phyloP scores from a whole-genome alignment of 164 flowering plant genomes.

The Paratinospora sagittata region DNA sequence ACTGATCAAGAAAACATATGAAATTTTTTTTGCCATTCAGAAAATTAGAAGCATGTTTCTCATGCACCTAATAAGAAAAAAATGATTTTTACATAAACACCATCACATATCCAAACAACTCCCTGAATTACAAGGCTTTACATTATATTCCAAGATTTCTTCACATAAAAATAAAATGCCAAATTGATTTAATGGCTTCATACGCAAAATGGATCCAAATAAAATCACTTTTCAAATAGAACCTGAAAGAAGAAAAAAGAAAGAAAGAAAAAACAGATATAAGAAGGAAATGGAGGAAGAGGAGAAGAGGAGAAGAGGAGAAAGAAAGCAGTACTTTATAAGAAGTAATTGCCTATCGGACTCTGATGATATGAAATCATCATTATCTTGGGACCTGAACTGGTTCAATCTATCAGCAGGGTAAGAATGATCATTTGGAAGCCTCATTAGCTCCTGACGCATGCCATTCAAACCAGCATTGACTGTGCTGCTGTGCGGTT shows the following conservation, averaged over 20 bases:
- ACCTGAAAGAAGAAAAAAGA: not conserved
- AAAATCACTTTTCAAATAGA: not conserved
- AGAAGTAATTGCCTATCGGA: conserved; percentile 82
- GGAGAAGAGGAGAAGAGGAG: too few relatives aligned
- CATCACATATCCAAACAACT: not conserved
- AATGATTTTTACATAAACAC: not conserved
- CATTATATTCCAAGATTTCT: not conserved
- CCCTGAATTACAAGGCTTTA: not conserved
- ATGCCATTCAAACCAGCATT: conserved; percentile 37
- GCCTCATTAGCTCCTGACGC: conserved; percentile 71
- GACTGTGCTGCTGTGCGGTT: conserved; percentile 28
- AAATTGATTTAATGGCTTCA: not conserved
- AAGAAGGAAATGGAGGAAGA: not conserved
- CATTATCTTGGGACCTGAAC: conserved; percentile 41
- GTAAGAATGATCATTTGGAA: conserved; percentile 40
- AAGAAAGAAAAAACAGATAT: not conserved
- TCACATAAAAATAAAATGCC: not conserved
- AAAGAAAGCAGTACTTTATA: conserved; percentile 38
- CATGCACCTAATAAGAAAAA: not conserved
- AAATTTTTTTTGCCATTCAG: too few relatives aligned
- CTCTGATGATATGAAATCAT: conserved; percentile 77
- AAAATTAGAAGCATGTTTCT: not conserved
- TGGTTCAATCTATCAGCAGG: conserved; percentile 39
- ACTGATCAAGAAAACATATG: not conserved
- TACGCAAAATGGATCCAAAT: not conserved